Conservation (phyloP, 257 asterid species). For the Solanum verrucosum region DNA sequence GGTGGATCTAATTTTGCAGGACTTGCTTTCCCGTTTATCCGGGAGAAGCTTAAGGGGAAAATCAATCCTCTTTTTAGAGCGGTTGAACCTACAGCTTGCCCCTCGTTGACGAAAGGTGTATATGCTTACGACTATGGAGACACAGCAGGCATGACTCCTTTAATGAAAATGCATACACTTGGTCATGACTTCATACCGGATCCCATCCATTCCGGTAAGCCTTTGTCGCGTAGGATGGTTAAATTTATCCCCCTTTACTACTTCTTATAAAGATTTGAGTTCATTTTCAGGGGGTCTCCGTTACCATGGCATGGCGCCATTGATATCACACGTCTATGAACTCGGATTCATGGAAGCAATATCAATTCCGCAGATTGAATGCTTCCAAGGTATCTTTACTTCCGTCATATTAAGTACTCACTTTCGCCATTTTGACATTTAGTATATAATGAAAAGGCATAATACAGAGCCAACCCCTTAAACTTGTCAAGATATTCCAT, state of each 20-base stretch:
- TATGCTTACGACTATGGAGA: conserved; percentile 93
- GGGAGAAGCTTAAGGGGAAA: conserved; percentile 76
- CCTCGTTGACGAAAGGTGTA: conserved; percentile 79
- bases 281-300: conserved; percentile 66
- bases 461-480: background rate
- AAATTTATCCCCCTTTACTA: background rate
- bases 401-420: background rate
- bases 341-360: conserved; percentile 70
- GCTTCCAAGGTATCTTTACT: conserved; percentile 54
- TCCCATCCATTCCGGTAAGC: conserved; percentile 83
- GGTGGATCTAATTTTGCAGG: conserved; percentile 95
- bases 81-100: conserved; percentile 93
- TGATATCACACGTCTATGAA: conserved; percentile 81
- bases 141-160: conserved; percentile 91
- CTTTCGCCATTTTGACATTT: background rate
- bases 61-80: conserved; percentile 67
- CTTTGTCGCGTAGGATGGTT: background rate
- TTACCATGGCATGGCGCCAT: conserved; percentile 95
- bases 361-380: conserved; percentile 80
- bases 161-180: conserved; percentile 98
- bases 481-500: background rate
- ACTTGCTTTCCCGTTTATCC: conserved; percentile 77
- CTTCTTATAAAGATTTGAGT: background rate
- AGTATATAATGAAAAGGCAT: background rate
- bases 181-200: conserved; percentile 92